Conservation (phyloP, 192 early-diverging fungal genomes). For the Umbelopsis isabellina region DNA sequence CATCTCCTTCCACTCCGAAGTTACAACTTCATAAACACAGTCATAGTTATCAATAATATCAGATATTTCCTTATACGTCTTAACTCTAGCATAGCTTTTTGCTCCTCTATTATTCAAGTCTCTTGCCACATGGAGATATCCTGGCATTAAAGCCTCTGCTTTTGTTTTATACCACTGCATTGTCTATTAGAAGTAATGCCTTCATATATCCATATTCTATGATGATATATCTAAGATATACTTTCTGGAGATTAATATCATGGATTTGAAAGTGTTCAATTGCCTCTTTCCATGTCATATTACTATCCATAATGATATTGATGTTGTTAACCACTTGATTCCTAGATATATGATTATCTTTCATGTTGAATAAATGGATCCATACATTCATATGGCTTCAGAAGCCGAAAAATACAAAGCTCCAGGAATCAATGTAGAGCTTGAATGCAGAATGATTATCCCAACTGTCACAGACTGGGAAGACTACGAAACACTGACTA, state of each 20-base stretch:
- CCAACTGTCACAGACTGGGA: neutral
- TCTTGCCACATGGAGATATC: neutral
- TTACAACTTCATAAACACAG: neutral
- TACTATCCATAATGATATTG: constrained; percentile 1
- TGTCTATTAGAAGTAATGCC: neutral
- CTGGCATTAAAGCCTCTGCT: neutral
- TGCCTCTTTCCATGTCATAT: constrained; percentile 3
- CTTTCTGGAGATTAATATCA: neutral
- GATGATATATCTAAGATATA: constrained; percentile 1
- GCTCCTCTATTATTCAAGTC: neutral
- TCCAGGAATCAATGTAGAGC: constrained; percentile 8
- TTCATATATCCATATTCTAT: constrained; percentile 8
- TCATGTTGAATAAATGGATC: neutral
- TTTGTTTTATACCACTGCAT: constrained; percentile 2
- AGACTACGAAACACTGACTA: neutral
- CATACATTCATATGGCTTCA: neutral
- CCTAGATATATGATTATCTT: constrained; percentile 7
- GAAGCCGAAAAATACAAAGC: constrained; percentile 6
- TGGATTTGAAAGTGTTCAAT: neutral
- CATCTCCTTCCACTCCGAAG: neutral
- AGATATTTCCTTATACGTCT: neutral
- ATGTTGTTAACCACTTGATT: neutral
- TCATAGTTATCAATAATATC: neutral
- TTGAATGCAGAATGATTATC: neutral
- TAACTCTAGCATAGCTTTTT: neutral